These are phyloP conservation scores for Candolleomyces efflorescens DNA, from an alignment of 768 basidiomycete species.

Conservation along the genomic window DNA sequence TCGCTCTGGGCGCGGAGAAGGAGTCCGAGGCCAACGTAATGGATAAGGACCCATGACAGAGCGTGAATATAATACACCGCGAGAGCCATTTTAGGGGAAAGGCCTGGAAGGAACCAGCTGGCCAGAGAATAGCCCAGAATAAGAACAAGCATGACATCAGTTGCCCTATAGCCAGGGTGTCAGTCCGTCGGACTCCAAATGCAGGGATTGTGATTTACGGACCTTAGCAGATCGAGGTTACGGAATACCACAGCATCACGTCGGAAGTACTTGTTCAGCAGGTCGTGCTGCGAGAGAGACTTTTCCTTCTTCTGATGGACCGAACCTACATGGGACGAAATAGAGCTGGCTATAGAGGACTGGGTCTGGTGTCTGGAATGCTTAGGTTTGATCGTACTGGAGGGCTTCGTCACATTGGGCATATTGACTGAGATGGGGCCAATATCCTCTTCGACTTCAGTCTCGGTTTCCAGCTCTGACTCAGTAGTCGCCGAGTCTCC, in stretches of 20 bases:
- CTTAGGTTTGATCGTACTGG: constrained; percentile 14
- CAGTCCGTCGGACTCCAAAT: constrained; percentile 14
- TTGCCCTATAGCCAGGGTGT: constrained; percentile 57
- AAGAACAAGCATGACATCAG: constrained; percentile 78
- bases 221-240: constrained; percentile 87
- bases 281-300: constrained; percentile 74
- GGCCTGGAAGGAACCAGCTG: constrained; percentile 52
- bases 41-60: constrained; percentile 79
- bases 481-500: constrained; percentile 67
- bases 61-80: constrained; percentile 79
- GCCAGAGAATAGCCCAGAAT: constrained; percentile 65
- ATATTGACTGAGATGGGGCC: constrained; percentile 6
- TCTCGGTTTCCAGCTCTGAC: constrained; percentile 62
- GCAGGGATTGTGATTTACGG: constrained; percentile 17
- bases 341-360: constrained; percentile 30
- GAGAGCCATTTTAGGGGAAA: constrained; percentile 48
- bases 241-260: constrained; percentile 78
- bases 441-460: constrained; percentile 44
- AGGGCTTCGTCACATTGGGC: constrained; percentile 13
- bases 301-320: constrained; percentile 22
- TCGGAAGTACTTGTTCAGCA: constrained; percentile 86
- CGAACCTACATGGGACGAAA: constrained; percentile 20
- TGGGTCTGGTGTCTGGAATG: constrained; percentile 26
- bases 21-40: constrained; percentile 83
- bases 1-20: constrained; percentile 82